Evolutionary conservation across 116 monocot species (phyloP).

Genomic region (Posidonia oceanica): DNA sequence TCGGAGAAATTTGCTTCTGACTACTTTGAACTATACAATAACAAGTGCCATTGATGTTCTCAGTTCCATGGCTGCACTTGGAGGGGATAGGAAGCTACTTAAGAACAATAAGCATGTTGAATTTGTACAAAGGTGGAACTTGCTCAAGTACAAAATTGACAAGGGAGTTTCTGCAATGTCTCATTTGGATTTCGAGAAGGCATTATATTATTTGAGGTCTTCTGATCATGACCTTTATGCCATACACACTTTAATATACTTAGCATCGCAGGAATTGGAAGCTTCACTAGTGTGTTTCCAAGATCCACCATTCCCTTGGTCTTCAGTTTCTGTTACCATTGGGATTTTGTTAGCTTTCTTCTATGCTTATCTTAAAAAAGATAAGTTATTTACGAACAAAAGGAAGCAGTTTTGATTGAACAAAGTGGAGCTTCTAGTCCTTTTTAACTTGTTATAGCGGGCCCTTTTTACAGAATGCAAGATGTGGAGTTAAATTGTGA

Average conservation of each 20-base stretch:
- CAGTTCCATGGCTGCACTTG: conserved; percentile 61
- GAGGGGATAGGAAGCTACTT: conserved; percentile 75
- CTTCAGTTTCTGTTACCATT: conserved; percentile 33
- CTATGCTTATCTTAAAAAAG: conserved; percentile 61
- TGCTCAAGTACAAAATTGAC: conserved; percentile 70
- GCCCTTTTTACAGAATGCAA: too few relatives aligned
- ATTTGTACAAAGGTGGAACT: conserved; percentile 89
- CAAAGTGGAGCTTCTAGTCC: too few relatives aligned
- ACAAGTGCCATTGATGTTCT: conserved; percentile 49
- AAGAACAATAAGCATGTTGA: conserved; percentile 38
- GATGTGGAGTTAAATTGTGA: too few relatives aligned
- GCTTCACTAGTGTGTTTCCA: conserved; percentile 84
- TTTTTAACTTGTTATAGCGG: too few relatives aligned
- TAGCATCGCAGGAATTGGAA: conserved; percentile 76
- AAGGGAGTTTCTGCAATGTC: conserved; percentile 74
- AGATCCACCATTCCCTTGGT: conserved; percentile 92
- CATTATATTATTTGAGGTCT: conserved; percentile 62
- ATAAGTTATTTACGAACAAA: conserved; percentile 70
- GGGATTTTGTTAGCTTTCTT: conserved; percentile 58
- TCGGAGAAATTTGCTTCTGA: conserved; percentile 64
- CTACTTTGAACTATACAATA: conserved; percentile 65
- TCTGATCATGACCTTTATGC: conserved; percentile 86
- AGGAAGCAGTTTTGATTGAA: conserved; percentile 70
- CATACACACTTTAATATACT: conserved; percentile 61
- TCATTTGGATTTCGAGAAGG: conserved; percentile 81